Base-by-base conservation (phyloP, 2,329 filamentous ascomycete genomes). In the Diaporthe citrichinensis region DNA sequence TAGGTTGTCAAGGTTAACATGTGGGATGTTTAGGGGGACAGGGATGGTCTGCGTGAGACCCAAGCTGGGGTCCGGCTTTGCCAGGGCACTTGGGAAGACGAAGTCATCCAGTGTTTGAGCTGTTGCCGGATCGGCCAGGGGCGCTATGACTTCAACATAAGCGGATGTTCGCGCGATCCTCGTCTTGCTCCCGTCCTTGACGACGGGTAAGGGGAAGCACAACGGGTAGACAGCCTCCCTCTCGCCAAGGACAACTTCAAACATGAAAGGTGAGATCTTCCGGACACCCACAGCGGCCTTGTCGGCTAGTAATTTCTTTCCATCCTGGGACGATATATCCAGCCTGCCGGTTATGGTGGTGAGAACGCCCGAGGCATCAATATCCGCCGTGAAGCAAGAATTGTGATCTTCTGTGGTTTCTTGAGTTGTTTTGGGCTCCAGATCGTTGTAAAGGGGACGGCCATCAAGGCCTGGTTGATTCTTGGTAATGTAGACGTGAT, bases 91-190 rank as follows among this genome's bases (percentile, higher is more conserved):
- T 0, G 87, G 87, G 61, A 83, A 86, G 10, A 88, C 77, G 71
- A 84, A 86, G 57, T 76, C 80, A 14, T 82, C 76, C 7, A 84
- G 78, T 7, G 72, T 20, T 1, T 77, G 67, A 8, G 80, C 76
- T 0, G 61, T 65, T 1, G 76, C 71, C 7, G 84, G 82, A 10
- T 81, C 76, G 0, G 83, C 82, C 2, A 85, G 36, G 9, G 79
- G 79, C 4, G 84, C 86, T 49, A 87, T 80, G 39, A 89, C 79
- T 75, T 89, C 87, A 41, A 89, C 78, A 76, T 87, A 88, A 14
- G 80, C 80, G 2, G 86, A 86, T 31, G 80, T 86, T 44, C 87
- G 84, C 49, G 85, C 87, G 34, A 89, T 81, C 17, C 85, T 84
- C 2, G 82, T 85, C 74, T 80, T 85, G 77, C 81, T 82, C 2